These are phyloP conservation scores for Trichosanthes truncata DNA, from an alignment of 306 rosid species.

Conservation along the genomic window DNA sequence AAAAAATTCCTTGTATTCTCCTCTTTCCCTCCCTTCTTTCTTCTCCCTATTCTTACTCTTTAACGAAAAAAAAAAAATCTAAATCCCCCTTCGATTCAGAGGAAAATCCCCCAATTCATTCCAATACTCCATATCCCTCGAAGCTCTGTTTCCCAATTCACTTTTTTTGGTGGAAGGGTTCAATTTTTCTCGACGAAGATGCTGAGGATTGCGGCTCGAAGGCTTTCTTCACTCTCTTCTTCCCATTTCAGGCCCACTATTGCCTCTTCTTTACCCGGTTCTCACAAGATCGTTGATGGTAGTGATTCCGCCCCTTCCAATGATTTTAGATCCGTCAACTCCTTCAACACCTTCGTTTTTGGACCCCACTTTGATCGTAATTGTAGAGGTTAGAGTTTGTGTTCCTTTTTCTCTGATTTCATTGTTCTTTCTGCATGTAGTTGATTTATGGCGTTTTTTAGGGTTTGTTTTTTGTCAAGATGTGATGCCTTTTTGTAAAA, in stretches of 20 bases:
- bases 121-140: background rate
- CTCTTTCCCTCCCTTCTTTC: no score
- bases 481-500: background rate
- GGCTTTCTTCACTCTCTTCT: constrained; percentile 28
- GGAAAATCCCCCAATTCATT: no score
- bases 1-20: no score
- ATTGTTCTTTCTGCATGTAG: background rate
- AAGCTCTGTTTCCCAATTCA: background rate
- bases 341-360: background rate
- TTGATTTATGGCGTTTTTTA: background rate
- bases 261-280: constrained; percentile 15
- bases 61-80: no score
- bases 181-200: constrained; percentile 8
- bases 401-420: background rate
- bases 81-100: no score
- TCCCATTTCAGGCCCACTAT: constrained; percentile 24
- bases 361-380: constrained; percentile 10
- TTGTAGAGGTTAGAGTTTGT: constrained; percentile 23
- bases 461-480: background rate
- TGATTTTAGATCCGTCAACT: constrained; percentile 20
- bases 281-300: constrained; percentile 17
- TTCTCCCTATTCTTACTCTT: no score
- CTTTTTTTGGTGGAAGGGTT: background rate
- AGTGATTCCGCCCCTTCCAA: constrained; percentile 15
- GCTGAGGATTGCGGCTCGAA: constrained; percentile 40